Conservation (phyloP, 305 asterid species). For the Stenogyne calaminthoides region DNA sequence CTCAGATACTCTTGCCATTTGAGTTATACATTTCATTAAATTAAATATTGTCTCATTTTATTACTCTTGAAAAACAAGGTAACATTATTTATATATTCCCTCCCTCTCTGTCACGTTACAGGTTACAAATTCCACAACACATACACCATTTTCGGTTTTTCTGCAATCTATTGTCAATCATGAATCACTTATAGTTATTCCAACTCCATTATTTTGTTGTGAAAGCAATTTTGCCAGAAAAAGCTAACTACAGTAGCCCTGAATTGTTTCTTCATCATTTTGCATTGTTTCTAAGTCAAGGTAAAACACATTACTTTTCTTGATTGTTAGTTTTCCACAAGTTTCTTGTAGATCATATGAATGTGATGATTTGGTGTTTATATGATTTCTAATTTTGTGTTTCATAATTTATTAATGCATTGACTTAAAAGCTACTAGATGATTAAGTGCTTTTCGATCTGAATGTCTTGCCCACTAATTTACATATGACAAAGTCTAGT, state of each 20-base stretch:
- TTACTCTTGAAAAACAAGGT: not conserved
- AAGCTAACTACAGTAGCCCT: not conserved
- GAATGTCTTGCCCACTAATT: too few species aligned
- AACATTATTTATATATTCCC: not conserved
- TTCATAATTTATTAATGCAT: conserved; percentile 2
- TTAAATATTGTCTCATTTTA: not conserved
- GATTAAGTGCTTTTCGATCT: not conserved
- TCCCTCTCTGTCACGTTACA: conserved; percentile 15
- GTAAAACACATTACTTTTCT: conserved; percentile 23
- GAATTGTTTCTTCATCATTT: conserved; percentile 9
- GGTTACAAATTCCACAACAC: not conserved
- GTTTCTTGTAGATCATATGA: not conserved
- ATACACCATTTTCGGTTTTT: not conserved
- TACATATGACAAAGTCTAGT: too few species aligned
- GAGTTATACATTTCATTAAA: too few species aligned
- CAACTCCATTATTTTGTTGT: not conserved
- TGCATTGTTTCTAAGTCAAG: conserved; percentile 30
- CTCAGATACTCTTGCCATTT: too few species aligned
- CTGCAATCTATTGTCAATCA: not conserved
- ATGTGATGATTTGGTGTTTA: conserved; percentile 37
- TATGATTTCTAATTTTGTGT: conserved; percentile 10
- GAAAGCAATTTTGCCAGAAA: too few species aligned
- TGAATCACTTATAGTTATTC: not conserved
- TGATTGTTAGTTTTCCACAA: not conserved
- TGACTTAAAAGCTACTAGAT: not conserved